Base-by-base conservation (phyloP, 1,284 basidiomycete species). In the Ganoderma resinaceum region DNA sequence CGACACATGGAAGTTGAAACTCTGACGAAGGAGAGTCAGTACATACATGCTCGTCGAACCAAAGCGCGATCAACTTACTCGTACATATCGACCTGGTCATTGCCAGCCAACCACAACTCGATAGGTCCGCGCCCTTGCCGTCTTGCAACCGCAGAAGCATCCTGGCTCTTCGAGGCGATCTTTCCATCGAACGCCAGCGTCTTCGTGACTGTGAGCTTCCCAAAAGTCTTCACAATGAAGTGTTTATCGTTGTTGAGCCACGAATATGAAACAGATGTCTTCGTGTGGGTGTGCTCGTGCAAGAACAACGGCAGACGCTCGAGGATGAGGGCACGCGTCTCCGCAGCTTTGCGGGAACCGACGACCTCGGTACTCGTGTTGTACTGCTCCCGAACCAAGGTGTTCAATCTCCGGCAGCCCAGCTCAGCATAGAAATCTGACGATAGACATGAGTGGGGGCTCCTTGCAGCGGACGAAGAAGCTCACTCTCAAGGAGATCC, bases 241-340 rank as follows among this genome's bases (percentile, higher is more conserved):
- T 94, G 93, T 58, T 82, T 84, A 9, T 87, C 85, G 23, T 87
- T 84, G 61, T 88, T 90, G 52, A 99, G 82, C 92, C 93, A 95
- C 20, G 88, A 89, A 62, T 89, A 87, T 7, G 92, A 87, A 38
- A 94, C 85, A 35, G 88, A 86, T 1, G 92, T 90, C 40, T 86
- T 85, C 2, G 89, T 84, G 76, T 95, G 91, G 0, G 89, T 90
- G 68, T 95, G 92, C 75, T 98, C 96, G 65, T 98, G 93, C 9
- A 99, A 83, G 83, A 99, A 99, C 40, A 99, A 84, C 0, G 96
- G 95, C 16, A 98, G 84, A 33, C 97, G 86, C 80, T 99, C 94
- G n/a, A 97, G 81, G 1, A 97, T 89, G 40, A 95, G 83, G 1
- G 82, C 74, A 8, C 88, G 87, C 11, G 85, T 85, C 14, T 89